Base-by-base conservation (phyloP, 257 asterid species). In the Knoxia roxburghii region DNA sequence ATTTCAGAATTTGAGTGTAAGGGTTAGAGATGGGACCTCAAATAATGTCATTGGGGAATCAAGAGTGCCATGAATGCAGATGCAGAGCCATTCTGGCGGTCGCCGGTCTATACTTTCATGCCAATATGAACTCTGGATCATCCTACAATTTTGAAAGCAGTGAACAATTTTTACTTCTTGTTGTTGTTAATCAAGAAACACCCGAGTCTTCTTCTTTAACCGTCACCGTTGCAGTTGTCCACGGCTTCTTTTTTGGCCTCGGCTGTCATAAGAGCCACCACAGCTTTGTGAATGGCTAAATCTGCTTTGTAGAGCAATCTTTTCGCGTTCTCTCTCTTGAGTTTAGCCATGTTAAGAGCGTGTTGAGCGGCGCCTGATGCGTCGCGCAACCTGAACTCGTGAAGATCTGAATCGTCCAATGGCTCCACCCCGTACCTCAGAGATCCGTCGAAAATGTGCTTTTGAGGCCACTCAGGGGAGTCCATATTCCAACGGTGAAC, bases 241-340 rank as follows among this genome's bases (percentile, higher is more conserved):
- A 59, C 49, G 58, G 89, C 69, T 55, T 80, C 89, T 85, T 81
- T 81, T 33, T 89, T 77, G 46, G 94, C 95, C 54, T 92, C 96
- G 23, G 97, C 97, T 51, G 82, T 82, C 93, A 86, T 89, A 54
- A 89, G 70, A 70, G 93, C 90, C 50, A 75, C 75, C 66, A 70
- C 91, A 64, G 98, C 97, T 80, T 84, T 89, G 79, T 93, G 97
- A 76, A 89, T 73, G 24, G 94, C 93, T 51, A 81, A 48, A 73
- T 93, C 97, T 64, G 98, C 98, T 72, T 79, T 78, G 64, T 68
- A 75, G 37, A 86, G 75, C 81, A 87, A 70, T 75, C 79, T 89
- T 50, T 81, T 88, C 33, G 98, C 98, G 76, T 63, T 85, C 69
- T 87, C 95, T 67, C 94, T 86, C 87, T 89, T 93, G 57, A 87